Evolutionary conservation across 1,284 basidiomycete species (phyloP), one percentile per base, ranked within the genome.

Genomic region (Ustilago crameri): DNA sequence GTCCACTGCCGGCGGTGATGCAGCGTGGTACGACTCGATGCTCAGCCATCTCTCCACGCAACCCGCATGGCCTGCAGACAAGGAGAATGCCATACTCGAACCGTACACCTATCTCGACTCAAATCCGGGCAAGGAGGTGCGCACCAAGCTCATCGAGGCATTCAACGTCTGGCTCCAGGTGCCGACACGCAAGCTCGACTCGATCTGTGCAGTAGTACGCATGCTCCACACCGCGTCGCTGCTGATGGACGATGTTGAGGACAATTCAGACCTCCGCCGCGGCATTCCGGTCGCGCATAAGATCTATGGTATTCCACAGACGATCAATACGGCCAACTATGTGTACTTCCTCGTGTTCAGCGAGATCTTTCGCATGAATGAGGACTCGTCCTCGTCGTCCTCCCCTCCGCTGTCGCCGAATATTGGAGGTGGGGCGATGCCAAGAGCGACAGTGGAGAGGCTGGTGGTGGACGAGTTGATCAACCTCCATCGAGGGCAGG

Each of bases 321-420:
- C 95, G 0, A 95, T 98, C 85, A 99, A 99, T 82, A 90, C 92
- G 0, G 95, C 95, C 1, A 98, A 98, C 83, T 98, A 98, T 76
- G 93, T 94, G 41, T 98, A 96, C 84, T 98, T 98, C 79, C 87
- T 78, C 17, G 81, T 78, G 2, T 74, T 83, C n/a, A 60, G 60
- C 23, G 64, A 78, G 42, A 71, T 83, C 55, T 70, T 75, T 91
- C 27, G 93, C 91, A 0, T 93, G 91, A 83, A 88, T 91, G 74
- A 90, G 92, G 75, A 86, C 92, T 43, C 47, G 15, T 38, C 40
- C 8, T 18, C 58, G n/a, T 44, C 55, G 3, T 8, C 34, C 14
- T 59, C 62, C 2, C 47, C 47, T 2, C 48, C 56, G 1, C 51
- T 54, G 7, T 58, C 54, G 15, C 66, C 81, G 37, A 58, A 58